These are phyloP conservation scores for Tolypocladium endophyticum DNA, from an alignment of 2,329 filamentous ascomycete genomes.

Conservation along the genomic window DNA sequence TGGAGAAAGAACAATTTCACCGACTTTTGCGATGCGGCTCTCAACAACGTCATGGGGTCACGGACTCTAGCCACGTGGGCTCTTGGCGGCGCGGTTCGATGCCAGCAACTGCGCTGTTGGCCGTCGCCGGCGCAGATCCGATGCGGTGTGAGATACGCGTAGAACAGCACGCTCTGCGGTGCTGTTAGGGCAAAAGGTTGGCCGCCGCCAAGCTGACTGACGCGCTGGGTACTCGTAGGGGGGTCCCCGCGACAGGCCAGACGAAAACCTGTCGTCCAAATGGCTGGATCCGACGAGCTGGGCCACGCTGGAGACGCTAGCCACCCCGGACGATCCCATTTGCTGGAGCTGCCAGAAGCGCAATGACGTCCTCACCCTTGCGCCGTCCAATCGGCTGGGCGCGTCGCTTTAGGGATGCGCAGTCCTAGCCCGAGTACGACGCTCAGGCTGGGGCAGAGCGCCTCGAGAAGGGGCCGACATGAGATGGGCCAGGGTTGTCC, in stretches of 20 bases:
- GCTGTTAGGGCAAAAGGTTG: neutral
- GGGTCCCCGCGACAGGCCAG: neutral
- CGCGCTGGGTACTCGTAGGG: neutral
- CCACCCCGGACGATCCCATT: slow-evolving; percentile 2
- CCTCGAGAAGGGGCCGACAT: neutral
- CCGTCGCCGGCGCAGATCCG: neutral
- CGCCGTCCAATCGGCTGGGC: slow-evolving; percentile 7
- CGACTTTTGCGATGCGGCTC: neutral
- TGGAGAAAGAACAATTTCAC: neutral
- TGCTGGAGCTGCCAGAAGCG: slow-evolving; percentile 1
- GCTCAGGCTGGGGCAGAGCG: neutral
- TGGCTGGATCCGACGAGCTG: slow-evolving; percentile 5
- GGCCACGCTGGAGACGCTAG: slow-evolving; percentile 1
- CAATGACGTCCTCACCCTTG: slow-evolving; percentile 7
- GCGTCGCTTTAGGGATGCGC: slow-evolving; percentile 1
- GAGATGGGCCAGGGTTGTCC: neutral
- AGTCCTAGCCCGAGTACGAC: slow-evolving; percentile 2
- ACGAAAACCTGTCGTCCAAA: neutral
- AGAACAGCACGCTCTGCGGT: neutral
- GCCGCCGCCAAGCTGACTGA: neutral
- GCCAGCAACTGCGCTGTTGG: neutral
- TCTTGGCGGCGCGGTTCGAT: neutral
- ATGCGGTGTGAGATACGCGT: neutral
- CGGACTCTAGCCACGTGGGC: neutral
- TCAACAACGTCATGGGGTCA: neutral